Conservation (phyloP, 805 yeast species). For the Monosporozyma yasuniensis region DNA sequence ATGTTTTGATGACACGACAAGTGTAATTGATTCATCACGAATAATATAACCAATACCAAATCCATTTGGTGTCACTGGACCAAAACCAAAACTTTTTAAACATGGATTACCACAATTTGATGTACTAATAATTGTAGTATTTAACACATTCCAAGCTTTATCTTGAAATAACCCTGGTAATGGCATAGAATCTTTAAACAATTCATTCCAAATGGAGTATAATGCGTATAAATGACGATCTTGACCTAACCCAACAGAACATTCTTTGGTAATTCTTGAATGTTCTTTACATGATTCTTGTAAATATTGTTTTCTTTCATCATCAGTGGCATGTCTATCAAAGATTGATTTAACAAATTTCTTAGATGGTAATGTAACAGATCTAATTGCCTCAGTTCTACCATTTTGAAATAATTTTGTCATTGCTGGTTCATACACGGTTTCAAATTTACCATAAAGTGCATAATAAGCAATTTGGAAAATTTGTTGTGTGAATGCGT, state of each 20-base stretch:
- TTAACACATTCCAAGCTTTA: conserved; percentile 78
- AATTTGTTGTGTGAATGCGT: conserved; percentile 89
- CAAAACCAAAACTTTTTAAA: conserved; percentile 77
- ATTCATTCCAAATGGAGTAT: conserved; percentile 71
- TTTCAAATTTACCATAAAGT: conserved; percentile 83
- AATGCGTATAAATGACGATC: conserved; percentile 86
- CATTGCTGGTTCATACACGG: conserved; percentile 96
- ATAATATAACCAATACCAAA: conserved; percentile 90
- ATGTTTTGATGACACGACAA: conserved; percentile 80
- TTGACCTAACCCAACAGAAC: conserved; percentile 77
- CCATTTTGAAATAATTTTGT: conserved; percentile 83
- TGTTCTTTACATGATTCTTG: conserved; percentile 67
- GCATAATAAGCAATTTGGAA: conserved; percentile 91
- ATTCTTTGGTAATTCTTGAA: conserved; percentile 53
- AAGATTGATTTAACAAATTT: conserved; percentile 78
- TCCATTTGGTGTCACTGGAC: conserved; percentile 85
- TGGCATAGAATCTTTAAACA: conserved; percentile 22
- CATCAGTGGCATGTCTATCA: conserved; percentile 51
- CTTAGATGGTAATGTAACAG: conserved; percentile 74
- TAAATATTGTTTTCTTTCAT: conserved; percentile 48
- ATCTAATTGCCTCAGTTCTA: conserved; percentile 83
- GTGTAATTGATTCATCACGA: conserved; percentile 65
- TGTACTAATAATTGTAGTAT: conserved; percentile 71
- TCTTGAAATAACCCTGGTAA: conserved; percentile 77
- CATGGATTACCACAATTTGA: conserved; percentile 92